A percentile compares a stretch with the other conserved stretches of the same genome.
These are phyloP conservation scores for Globisporangium canariense DNA, from an alignment of 352 stramenopile species.

Conservation along the genomic window DNA sequence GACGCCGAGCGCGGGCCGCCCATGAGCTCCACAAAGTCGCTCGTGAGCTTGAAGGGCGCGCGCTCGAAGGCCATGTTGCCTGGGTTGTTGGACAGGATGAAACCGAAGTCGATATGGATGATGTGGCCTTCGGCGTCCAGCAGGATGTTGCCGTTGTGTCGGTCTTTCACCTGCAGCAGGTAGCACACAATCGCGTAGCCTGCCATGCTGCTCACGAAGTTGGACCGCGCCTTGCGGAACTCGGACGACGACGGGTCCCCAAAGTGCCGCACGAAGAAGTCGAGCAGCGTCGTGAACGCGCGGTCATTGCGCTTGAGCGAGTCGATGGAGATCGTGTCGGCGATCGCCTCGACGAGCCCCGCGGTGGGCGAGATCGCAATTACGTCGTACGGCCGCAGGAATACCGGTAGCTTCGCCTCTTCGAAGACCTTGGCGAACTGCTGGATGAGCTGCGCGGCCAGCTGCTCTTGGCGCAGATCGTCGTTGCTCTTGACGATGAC, in stretches of 20 bases:
- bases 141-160: slow-evolving; percentile 98
- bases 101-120: slow-evolving; percentile 97
- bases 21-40: slow-evolving; percentile 95
- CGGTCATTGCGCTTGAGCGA: slow-evolving; percentile 96
- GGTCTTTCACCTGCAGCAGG: slow-evolving; percentile 97
- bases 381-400: slow-evolving; percentile 95
- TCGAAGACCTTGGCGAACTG: slow-evolving; percentile 94
- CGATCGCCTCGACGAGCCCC: slow-evolving; percentile 96
- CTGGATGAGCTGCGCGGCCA: slow-evolving; percentile 95
- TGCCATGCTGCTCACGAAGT: slow-evolving; percentile 85
- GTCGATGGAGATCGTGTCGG: slow-evolving; percentile 97
- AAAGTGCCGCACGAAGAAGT: slow-evolving; percentile 95
- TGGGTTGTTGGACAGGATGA: slow-evolving; percentile 92
- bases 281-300: slow-evolving; percentile 87
- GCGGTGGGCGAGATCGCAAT: slow-evolving; percentile 92
- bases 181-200: slow-evolving; percentile 95
- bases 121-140: slow-evolving; percentile 95
- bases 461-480: slow-evolving; percentile 96
- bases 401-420: slow-evolving; percentile 92
- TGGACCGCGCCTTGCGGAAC: slow-evolving; percentile 79
- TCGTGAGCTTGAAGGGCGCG: slow-evolving; percentile 98
- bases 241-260: slow-evolving; percentile 63
- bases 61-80: slow-evolving; percentile 95
- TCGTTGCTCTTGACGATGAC: slow-evolving; percentile 99
- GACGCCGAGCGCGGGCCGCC: slow-evolving; percentile 89